A percentile compares a stretch with the other conserved stretches of the same genome.
Conservation (phyloP, 2,329 filamentous ascomycete genomes). For the Xylaria arbuscula region DNA sequence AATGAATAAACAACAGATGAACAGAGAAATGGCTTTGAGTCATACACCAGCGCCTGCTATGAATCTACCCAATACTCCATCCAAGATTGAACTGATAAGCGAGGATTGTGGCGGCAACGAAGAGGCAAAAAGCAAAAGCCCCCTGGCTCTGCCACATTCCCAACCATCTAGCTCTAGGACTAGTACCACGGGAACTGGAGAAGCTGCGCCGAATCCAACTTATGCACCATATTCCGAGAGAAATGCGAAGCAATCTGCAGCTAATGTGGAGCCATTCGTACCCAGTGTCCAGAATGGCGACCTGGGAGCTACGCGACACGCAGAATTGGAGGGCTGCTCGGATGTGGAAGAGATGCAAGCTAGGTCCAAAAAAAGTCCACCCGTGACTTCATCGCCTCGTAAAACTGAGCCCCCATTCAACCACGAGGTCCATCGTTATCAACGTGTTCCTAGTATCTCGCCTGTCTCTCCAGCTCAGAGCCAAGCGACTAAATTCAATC, state of each 20-base stretch:
- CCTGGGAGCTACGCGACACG: background rate
- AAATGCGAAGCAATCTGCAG: constrained; percentile 1
- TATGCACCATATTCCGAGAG: background rate
- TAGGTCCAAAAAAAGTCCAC: background rate
- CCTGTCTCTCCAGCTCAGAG: constrained; percentile 35
- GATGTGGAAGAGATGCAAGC: constrained; percentile 3
- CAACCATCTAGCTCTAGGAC: constrained; percentile 13
- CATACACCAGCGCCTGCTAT: background rate
- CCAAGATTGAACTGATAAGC: background rate
- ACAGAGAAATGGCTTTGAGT: background rate
- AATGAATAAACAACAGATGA: constrained; percentile 29
- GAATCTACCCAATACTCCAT: background rate
- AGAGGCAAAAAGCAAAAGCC: constrained; percentile 14
- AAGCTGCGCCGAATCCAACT: background rate
- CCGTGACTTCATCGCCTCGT: constrained; percentile 17
- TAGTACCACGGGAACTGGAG: constrained; percentile 4
- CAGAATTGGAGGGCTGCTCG: background rate
- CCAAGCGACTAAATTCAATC: constrained; percentile 2
- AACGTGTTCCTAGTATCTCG: constrained; percentile 30
- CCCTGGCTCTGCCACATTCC: background rate
- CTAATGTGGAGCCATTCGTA: background rate
- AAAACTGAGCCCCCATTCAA: constrained; percentile 10
- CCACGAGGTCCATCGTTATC: constrained; percentile 17
- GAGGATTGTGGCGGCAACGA: background rate
- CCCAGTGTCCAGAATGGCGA: background rate